Base-by-base conservation (phyloP, 768 basidiomycete species). In the Nidularia sp. region DNA sequence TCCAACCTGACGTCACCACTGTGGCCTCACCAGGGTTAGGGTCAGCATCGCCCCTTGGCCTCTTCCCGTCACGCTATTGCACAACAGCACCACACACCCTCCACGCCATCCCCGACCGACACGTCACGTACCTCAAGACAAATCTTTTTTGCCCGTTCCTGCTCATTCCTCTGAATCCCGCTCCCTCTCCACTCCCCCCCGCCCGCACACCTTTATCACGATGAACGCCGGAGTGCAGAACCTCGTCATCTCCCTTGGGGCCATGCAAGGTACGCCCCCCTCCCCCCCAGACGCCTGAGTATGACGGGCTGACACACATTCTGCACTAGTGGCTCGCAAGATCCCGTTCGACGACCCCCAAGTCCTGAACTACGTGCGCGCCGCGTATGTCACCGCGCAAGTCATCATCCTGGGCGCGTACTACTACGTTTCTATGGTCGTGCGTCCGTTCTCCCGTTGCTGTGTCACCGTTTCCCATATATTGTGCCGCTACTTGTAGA, bases 321-420 rank as follows among this genome's bases (percentile, higher is more conserved):
- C 18, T 18, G 25, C 33, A 42, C 48, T 57, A 95, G 92, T 98
- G 66, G 94, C 94, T 59, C 84, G 90, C 58, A 89, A 84, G 70
- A 85, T 98, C 57, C 87, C 92, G 31, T 93, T 97, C 58, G 91
- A 96, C 42, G 85, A 98, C 71, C 91, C 93, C 5, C 71, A 85
- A 51, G 77, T 89, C 36, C 83, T 98, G 58, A 73, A 76, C 64
- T 90, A 89, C 62, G 89, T 94, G 52, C 88, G 95, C 46, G 74
- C 89, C 44, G 92, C 83, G 29, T 98, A 98, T 65, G 82, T 90
- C 53, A 65, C 76, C 15, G 79, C 83, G 10, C 94, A 97, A 70
- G 62, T 83, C 56, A 50, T 90, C 62, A 79, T 86, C 12, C 69
- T 98, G 44, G 85, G 69, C 35, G 68, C 81, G 15, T 97, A 95